A percentile compares a stretch with the other conserved stretches of the same genome.
These are phyloP conservation scores for Aspergillus diversus DNA, from an alignment of 495 filamentous ascomycete species.

Conservation along the genomic window DNA sequence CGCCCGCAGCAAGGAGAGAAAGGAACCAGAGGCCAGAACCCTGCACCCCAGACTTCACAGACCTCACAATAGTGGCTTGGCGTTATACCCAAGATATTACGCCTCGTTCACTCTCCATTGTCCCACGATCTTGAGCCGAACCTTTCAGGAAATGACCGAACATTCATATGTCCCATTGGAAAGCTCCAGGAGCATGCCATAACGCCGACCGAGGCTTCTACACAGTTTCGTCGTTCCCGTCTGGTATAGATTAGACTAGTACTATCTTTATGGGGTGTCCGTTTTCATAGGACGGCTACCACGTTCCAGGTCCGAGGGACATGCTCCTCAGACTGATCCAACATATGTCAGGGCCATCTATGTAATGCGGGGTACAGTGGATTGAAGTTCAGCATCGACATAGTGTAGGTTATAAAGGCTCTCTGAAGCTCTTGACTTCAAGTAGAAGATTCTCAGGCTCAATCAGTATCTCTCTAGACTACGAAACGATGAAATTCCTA, in stretches of 20 bases:
- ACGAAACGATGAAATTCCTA: slow-evolving; percentile 1
- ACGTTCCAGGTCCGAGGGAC: background rate
- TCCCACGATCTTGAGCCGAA: background rate
- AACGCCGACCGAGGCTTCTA: background rate
- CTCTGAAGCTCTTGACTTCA: background rate
- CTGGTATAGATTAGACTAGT: background rate
- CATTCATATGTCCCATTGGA: background rate
- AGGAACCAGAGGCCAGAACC: background rate
- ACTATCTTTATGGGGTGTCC: background rate
- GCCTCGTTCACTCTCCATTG: background rate
- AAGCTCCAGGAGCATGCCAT: background rate
- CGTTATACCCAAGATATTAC: background rate
- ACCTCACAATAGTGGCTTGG: background rate
- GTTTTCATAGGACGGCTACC: background rate
- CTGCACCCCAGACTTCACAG: background rate
- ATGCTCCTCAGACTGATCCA: background rate
- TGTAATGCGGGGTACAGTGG: background rate
- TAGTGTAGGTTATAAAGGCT: background rate
- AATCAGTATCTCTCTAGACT: background rate
- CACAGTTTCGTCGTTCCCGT: background rate
- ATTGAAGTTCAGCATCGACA: background rate
- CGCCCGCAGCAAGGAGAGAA: background rate
- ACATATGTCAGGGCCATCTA: background rate
- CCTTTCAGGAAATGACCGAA: background rate
- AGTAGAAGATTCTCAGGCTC: background rate